Conservation (phyloP, 148 eudicot genomes). For the Vaccinium myrtillus region DNA sequence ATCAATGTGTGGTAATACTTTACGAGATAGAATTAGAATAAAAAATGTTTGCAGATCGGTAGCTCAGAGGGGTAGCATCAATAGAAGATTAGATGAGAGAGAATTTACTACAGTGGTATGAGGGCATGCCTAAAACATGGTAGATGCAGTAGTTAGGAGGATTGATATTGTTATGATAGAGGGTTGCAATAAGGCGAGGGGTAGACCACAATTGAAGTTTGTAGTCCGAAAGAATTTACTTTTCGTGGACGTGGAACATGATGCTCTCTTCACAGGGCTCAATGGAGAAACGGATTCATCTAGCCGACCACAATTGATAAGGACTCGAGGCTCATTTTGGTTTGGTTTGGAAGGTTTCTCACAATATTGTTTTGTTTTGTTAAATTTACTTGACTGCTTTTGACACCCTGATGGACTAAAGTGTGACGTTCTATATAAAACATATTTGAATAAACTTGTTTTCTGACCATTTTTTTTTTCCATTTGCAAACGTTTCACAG, state of each 20-base stretch:
- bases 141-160: background rate
- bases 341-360: background rate
- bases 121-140: background rate
- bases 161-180: background rate
- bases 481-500: conserved; percentile 27
- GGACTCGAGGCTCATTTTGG: background rate
- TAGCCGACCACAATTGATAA: background rate
- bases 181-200: background rate
- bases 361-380: background rate
- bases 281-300: background rate
- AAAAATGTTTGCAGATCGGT: too few relatives aligned
- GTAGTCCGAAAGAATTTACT: too few relatives aligned
- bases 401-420: background rate
- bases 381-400: background rate
- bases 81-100: background rate
- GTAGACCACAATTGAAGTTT: background rate
- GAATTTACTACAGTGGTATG: background rate
- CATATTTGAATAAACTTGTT: background rate
- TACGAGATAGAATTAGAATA: too few relatives aligned
- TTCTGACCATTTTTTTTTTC: background rate
- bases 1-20: too few relatives aligned
- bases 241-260: background rate
- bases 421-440: background rate
- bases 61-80: too few relatives aligned
- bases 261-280: background rate